Evolutionary conservation across 2,329 filamentous ascomycete species (phyloP).

Genomic region (Daldinia sp.): DNA sequence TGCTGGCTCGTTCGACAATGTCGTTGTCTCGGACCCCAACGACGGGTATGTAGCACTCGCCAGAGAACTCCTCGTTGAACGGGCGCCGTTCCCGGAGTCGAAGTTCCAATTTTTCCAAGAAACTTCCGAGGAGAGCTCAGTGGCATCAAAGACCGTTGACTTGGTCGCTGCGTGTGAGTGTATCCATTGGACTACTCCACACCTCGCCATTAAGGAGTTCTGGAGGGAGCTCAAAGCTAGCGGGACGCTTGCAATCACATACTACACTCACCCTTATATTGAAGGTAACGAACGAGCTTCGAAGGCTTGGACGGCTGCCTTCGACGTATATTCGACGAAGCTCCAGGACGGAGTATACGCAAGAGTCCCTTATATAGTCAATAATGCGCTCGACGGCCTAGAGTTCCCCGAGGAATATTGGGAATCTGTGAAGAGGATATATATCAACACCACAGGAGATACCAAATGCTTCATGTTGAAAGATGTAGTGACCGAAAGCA

Average conservation of each 20-base stretch:
- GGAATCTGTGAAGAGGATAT: constrained; percentile 29
- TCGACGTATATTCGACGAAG: constrained; percentile 3
- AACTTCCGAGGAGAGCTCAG: constrained; percentile 38
- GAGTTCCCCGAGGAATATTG: constrained; percentile 28
- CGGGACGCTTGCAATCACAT: constrained; percentile 38
- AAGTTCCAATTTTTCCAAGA: constrained; percentile 42
- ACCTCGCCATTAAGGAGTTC: constrained; percentile 37
- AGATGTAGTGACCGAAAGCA: constrained; percentile 5
- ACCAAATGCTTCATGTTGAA: constrained; percentile 10
- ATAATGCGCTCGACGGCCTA: constrained; percentile 27
- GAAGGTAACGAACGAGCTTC: constrained; percentile 11
- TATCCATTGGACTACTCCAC: constrained; percentile 40
- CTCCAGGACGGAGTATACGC: background rate
- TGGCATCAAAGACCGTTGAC: constrained; percentile 33
- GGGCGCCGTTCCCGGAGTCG: constrained; percentile 25
- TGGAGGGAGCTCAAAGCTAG: constrained; percentile 35
- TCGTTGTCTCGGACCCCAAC: constrained; percentile 44
- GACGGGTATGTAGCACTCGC: constrained; percentile 38
- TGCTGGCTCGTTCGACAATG: constrained; percentile 25
- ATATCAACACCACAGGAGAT: constrained; percentile 29
- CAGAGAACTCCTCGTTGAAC: constrained; percentile 30
- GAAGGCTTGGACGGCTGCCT: constrained; percentile 21
- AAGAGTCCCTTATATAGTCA: constrained; percentile 4
- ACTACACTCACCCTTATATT: constrained; percentile 31
- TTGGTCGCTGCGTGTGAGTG: constrained; percentile 39